Evolutionary conservation across 1,139 yeast genomes (phyloP).

Genomic region (Candida mesenterica): DNA sequence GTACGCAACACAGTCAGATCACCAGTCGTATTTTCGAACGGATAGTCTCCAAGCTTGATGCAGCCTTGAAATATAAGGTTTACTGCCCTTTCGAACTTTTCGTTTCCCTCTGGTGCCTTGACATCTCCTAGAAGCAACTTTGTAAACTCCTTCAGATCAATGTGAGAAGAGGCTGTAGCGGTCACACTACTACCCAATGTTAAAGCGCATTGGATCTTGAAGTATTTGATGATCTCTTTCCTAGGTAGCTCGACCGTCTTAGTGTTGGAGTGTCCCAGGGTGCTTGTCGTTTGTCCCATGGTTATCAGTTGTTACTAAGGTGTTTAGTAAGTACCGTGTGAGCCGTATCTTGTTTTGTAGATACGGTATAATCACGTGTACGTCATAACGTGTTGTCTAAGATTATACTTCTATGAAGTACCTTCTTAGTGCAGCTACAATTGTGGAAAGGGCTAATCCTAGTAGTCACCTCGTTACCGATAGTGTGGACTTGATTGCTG

Average conservation of each 20-base stretch:
- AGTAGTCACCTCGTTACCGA: too few species aligned
- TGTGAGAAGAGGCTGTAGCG: constrained; percentile 3
- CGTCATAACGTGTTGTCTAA: too few species aligned
- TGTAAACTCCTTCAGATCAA: constrained; percentile 3
- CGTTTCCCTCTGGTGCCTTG: not conserved
- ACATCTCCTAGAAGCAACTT: constrained; percentile 3
- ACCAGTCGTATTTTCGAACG: constrained; percentile 4
- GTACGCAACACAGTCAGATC: constrained; percentile 1
- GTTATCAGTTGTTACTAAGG: not conserved
- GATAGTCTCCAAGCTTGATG: constrained; percentile 7
- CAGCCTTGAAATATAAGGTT: constrained; percentile 7
- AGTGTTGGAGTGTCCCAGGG: constrained; percentile 1
- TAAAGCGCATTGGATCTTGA: constrained; percentile 7
- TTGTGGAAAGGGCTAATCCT: too few species aligned
- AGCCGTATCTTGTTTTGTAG: not conserved
- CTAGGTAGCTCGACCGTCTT: constrained; percentile 5
- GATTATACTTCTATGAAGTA: too few species aligned
- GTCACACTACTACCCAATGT: not conserved
- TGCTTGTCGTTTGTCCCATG: constrained; percentile 6
- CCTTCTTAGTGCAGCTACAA: too few species aligned
- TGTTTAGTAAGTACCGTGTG: not conserved
- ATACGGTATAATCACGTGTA: too few species aligned
- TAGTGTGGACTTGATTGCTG: too few species aligned
- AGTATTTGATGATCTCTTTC: constrained; percentile 5
- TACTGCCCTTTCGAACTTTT: constrained; percentile 1